These are phyloP conservation scores for Diaporthe australafricana DNA, from an alignment of 2,329 filamentous ascomycete genomes.

Conservation along the genomic window DNA sequence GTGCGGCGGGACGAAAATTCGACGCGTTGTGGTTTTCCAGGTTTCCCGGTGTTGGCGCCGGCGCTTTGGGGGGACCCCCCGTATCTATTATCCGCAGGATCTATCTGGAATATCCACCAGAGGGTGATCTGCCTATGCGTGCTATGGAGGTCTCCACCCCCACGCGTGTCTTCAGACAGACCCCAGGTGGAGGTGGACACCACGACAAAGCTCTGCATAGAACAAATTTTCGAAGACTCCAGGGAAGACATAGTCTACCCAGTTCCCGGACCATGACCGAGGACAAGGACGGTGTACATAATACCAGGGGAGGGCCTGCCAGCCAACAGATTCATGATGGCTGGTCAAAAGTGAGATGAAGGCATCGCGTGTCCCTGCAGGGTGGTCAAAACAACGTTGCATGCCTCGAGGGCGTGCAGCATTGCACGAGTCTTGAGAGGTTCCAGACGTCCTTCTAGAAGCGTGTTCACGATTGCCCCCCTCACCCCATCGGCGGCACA, in stretches of 20 bases:
- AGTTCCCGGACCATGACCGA: constrained; percentile 20
- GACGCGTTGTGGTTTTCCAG: constrained; percentile 14
- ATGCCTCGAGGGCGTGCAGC: not conserved
- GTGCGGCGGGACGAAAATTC: constrained; percentile 22
- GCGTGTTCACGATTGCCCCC: constrained; percentile 14
- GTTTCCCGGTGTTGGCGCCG: constrained; percentile 20
- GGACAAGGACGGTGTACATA: not conserved
- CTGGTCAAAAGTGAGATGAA: constrained; percentile 11
- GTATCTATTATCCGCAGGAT: constrained; percentile 24
- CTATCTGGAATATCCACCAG: constrained; percentile 5
- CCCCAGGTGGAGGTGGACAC: not conserved
- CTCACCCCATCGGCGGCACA: not conserved
- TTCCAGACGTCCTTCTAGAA: constrained; percentile 26
- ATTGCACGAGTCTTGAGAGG: not conserved
- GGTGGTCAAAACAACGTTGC: constrained; percentile 19
- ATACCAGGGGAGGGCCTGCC: not conserved
- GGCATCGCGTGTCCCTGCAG: constrained; percentile 19
- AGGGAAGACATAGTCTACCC: not conserved
- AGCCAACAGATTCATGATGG: constrained; percentile 21
- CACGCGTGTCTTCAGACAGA: constrained; percentile 21
- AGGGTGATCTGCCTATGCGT: constrained; percentile 3
- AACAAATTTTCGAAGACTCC: not conserved
- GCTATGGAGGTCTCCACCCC: constrained; percentile 12
- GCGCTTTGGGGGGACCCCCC: not conserved
- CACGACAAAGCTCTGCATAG: not conserved